Evolutionary conservation across 2,329 filamentous ascomycete species (phyloP), one percentile per base, ranked within the genome.

Genomic region (Sarocladium brachiariae): DNA sequence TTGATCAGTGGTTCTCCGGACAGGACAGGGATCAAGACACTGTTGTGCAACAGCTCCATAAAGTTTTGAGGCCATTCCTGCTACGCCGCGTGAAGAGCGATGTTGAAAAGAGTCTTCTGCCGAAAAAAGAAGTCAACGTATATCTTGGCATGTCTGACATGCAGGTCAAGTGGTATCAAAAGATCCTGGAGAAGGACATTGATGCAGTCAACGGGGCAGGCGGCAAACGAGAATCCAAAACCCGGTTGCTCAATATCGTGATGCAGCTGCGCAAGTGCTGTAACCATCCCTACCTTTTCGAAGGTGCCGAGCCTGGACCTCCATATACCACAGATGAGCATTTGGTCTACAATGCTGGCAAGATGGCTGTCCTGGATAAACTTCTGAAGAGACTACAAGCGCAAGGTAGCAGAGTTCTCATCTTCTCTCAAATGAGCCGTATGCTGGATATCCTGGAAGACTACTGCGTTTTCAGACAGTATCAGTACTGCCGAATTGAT

Each of bases 211-310:
- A 99, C 59, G 93, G 93, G 54, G 93, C 92, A 25, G 89, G 87
- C 56, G 93, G 93, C 48, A 99, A 96, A 71, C 87, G 91, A 53
- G 93, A 99, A 70, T 97, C 92, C 27, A 99, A 99, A 73, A 99
- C 93, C 1, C 84, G 93, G 56, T 79, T 99, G 19, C 77, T 99
- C 56, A 99, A 99, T 70, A 99, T 99, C 63, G 93, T 99, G 59
- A 99, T 99, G 93, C 93, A 99, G 69, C 80, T 99, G 56, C 86
- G 93, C 60, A 99, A 99, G 70, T 99, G 93, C 71, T 99, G 93
- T 68, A 99, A 99, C 61, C 93, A 99, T 63, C 93, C 93, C 0
- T 99, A 99, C 61, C 81, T 99, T 1, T 99, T 99, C 58, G 93
- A 99, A 65, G 93, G 93, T 50, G 93, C 93, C 9, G 93, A 99